phyloP scores from a whole-genome alignment of 2,329 filamentous ascomycete genomes.

The Colletotrichum sp. region DNA sequence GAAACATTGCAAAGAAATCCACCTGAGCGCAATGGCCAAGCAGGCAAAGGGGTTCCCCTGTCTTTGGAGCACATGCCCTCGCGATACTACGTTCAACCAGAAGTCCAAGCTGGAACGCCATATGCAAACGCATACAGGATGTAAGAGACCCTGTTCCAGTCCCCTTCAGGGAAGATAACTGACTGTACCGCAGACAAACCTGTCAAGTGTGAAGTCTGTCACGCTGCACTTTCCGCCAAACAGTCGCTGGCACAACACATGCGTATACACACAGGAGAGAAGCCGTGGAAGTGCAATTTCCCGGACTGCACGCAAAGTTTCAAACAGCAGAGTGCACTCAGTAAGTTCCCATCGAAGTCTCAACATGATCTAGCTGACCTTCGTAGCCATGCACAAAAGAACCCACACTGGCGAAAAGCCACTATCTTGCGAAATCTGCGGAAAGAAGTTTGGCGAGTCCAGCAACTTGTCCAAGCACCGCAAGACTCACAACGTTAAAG shows the following conservation, averaged over 20 bases:
- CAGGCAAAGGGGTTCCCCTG: constrained; percentile 51
- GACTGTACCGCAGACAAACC: constrained; percentile 57
- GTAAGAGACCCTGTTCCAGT: constrained; percentile 43
- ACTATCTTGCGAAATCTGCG: constrained; percentile 61
- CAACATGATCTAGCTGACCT: neutral
- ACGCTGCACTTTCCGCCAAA: constrained; percentile 65
- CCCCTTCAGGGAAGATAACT: constrained; percentile 25
- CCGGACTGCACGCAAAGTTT: constrained; percentile 62
- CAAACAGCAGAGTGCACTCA: constrained; percentile 70
- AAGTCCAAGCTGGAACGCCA: constrained; percentile 69
- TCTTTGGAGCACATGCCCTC: constrained; percentile 60
- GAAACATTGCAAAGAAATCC: constrained; percentile 55
- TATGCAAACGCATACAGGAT: constrained; percentile 68
- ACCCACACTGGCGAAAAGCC: constrained; percentile 71
- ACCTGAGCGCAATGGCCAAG: constrained; percentile 52
- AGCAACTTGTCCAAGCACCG: constrained; percentile 71
- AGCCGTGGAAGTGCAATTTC: constrained; percentile 62
- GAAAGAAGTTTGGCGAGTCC: constrained; percentile 66
- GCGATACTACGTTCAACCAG: constrained; percentile 59
- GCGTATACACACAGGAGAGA: constrained; percentile 69
- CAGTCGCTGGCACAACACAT: constrained; percentile 72
- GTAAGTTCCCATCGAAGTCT: constrained; percentile 42
- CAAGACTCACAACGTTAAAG: constrained; percentile 62
- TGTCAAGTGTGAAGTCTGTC: constrained; percentile 60
- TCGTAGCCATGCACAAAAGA: constrained; percentile 67